Conservation (phyloP, 2,329 filamentous ascomycete genomes). For the Botrytis hyacinthi region DNA sequence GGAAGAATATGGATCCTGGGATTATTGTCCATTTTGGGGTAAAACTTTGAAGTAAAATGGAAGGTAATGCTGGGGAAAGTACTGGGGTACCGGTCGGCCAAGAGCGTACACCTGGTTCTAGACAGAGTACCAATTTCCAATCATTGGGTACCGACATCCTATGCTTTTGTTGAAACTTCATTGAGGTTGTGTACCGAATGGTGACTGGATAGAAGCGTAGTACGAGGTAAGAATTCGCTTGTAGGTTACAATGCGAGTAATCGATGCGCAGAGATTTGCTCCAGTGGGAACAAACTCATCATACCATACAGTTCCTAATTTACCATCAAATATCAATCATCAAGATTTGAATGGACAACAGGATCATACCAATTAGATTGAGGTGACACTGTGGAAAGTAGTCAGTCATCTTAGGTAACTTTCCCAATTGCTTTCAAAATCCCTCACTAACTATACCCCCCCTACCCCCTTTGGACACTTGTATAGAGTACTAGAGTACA, state of each 20-base stretch:
- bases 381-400: background rate
- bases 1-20: background rate
- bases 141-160: conserved; percentile 2
- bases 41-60: background rate
- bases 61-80: conserved; percentile 1
- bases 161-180: background rate
- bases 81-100: background rate
- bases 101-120: background rate
- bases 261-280: background rate
- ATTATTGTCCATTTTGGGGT: background rate
- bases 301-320: background rate
- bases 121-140: background rate
- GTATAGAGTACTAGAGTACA: background rate
- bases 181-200: background rate
- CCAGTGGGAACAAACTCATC: background rate
- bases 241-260: background rate
- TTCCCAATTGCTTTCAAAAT: background rate
- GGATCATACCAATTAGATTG: background rate
- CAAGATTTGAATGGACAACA: background rate
- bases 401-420: background rate
- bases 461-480: background rate
- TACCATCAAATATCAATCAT: background rate
- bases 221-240: background rate
- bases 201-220: background rate
- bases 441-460: background rate